phyloP scores from a whole-genome alignment of 2,329 filamentous ascomycete genomes.

The Fusarium bactridioides region DNA sequence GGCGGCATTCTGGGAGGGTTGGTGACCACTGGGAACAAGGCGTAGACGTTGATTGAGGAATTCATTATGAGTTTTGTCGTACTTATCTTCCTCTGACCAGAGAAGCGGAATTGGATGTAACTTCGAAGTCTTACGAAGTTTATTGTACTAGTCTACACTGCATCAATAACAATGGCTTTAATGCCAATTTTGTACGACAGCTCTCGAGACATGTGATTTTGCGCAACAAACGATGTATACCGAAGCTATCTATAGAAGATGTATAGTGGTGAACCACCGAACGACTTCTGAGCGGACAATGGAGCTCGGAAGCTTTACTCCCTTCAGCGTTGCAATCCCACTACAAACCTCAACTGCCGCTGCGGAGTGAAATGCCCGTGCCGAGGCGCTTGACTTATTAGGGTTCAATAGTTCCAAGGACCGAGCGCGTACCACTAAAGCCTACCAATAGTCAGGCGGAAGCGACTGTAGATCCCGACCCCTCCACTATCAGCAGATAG shows the following conservation, averaged over 20 bases:
- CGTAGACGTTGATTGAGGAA: accelerated
- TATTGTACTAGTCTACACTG: too few relatives aligned
- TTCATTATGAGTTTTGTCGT: accelerated
- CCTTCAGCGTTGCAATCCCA: neutral
- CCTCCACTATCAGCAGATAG: neutral
- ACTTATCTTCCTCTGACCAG: too few relatives aligned
- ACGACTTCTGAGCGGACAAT: neutral
- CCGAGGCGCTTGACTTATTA: neutral
- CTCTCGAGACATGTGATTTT: neutral
- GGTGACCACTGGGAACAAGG: neutral
- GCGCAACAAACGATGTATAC: neutral
- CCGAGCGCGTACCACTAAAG: neutral
- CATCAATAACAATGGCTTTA: neutral
- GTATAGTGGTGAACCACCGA: neutral
- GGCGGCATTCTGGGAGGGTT: slow-evolving; percentile 4
- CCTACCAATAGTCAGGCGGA: neutral
- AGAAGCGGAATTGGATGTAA: neutral
- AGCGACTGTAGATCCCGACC: neutral
- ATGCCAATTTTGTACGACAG: neutral
- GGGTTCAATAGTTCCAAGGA: neutral
- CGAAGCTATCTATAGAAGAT: neutral
- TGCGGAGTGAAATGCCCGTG: neutral
- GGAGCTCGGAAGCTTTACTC: neutral
- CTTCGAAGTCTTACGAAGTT: neutral
- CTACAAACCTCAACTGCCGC: neutral